Evolutionary conservation across 116 monocot genomes (phyloP).

Genomic region (Papilionanthe hybrid): DNA sequence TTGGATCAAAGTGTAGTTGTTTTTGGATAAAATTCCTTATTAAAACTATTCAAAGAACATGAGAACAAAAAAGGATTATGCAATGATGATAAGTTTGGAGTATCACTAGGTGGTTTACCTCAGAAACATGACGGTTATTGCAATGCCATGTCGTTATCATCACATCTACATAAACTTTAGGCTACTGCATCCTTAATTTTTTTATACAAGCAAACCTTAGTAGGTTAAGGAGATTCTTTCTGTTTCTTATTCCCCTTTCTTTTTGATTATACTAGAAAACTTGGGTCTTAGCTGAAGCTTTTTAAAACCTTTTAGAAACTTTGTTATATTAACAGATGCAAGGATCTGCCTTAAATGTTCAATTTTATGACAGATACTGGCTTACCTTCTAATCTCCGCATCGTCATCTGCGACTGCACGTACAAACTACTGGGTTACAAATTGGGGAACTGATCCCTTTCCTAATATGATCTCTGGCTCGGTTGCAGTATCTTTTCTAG

Average conservation of each 20-base stretch:
- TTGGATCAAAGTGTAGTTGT: neutral
- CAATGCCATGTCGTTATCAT: neutral
- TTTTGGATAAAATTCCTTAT: neutral
- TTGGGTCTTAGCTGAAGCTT: too few species aligned
- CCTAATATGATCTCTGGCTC: constrained; percentile 54
- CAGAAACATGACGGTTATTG: neutral
- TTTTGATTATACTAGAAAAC: too few species aligned
- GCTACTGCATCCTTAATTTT: neutral
- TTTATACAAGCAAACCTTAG: neutral
- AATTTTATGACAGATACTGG: constrained; percentile 31
- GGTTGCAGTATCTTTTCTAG: constrained; percentile 45
- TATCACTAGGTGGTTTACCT: neutral
- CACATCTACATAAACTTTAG: neutral
- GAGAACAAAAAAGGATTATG: neutral
- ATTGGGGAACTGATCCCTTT: constrained; percentile 60
- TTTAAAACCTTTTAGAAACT: too few species aligned
- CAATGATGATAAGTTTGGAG: neutral
- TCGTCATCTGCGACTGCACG: constrained; percentile 53
- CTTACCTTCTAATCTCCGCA: constrained; percentile 60
- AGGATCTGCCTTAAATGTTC: neutral
- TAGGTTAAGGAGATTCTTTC: neutral
- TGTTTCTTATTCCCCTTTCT: neutral
- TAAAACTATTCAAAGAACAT: neutral
- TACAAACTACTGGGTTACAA: constrained; percentile 38
- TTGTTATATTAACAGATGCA: too few species aligned